Percentiles rank a stretch among this genome's conserved stretches.
Evolutionary conservation across 1,139 yeast species (phyloP).

Genomic region (Keqinozyma sinolaborantium): DNA sequence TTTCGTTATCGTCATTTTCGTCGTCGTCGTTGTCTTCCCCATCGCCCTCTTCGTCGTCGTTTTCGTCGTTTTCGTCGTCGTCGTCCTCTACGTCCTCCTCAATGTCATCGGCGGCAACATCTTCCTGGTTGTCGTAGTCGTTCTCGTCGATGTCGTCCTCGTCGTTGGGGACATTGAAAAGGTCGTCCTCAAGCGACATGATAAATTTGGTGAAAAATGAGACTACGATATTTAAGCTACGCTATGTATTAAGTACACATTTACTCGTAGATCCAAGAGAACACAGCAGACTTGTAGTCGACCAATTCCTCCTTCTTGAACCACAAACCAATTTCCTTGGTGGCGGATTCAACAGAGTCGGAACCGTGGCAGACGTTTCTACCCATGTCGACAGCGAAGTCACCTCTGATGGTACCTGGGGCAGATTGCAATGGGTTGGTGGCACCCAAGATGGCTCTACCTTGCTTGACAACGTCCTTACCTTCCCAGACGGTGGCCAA

Average conservation of each 20-base stretch:
- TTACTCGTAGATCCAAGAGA: constrained; percentile 94
- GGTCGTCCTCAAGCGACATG: constrained; percentile 16
- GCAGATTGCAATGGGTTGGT: constrained; percentile 97
- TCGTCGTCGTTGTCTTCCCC: constrained; percentile 13
- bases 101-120: constrained; percentile 16
- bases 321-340: constrained; percentile 96
- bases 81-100: constrained; percentile 14
- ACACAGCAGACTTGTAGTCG: constrained; percentile 82
- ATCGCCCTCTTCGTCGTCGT: constrained; percentile 22
- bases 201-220: no score
- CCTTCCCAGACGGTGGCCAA: constrained; percentile 99
- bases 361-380: constrained; percentile 99
- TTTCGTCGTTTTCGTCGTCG: constrained; percentile 20
- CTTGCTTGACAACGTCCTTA: constrained; percentile 98
- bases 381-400: constrained; percentile 93
- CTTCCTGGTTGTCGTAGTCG: constrained; percentile 12
- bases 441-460: constrained; percentile 97
- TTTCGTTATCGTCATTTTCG: constrained; percentile 13
- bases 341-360: constrained; percentile 97
- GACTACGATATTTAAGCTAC: background rate
- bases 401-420: constrained; percentile 99
- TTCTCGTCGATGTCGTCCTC: constrained; percentile 21
- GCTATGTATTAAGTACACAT: constrained; percentile 3
- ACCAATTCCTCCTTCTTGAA: constrained; percentile 96
- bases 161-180: constrained; percentile 17